Evolutionary conservation across 176 grass and related monocot genomes (phyloP), one percentile per base, ranked within the genome.

Genomic region (Guadua angustifolia): DNA sequence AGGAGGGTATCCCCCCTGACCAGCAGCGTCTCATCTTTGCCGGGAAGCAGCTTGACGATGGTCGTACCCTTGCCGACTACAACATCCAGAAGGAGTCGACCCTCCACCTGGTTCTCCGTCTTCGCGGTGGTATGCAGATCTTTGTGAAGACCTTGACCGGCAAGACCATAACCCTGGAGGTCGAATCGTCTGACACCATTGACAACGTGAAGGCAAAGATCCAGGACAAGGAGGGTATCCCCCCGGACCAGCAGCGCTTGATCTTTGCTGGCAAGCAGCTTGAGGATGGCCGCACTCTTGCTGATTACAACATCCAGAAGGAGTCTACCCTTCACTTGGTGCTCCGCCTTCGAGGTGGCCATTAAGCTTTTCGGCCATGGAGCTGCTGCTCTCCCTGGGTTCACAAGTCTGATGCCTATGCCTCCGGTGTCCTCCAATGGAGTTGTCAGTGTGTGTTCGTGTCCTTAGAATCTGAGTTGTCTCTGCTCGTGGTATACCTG

Each of bases 1-100:
- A 97, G 87, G 94, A 97, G 82, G 94, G 94, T 2, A 97, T 97
- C 1, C 94, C 94, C 0, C 94, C 94, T 0, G 84, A 97, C 79
- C 89, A 96, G 91, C 91, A 93, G 77, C 43, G 91, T 2, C 68
- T 96, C 7, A 96, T 96, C 55, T 96, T 96, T 0, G 91, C 94
- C 0, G 94, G 91, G 3, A 96, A 96, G 88, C 94, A 96, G 75
- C 77, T 96, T 0, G 94, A 96, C 61, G 94, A 96, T 0, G 94
- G 91, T 0, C 86, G 94, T 3, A 95, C 94, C 11, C 74, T 95
- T 0, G 94, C 94, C 0, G 91, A 95, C 43, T 95, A 93, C 68
- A 93, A 93, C 51, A 95, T 95, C 4, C 90, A 95, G 80, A 92
- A 95, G 85, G 93, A 95, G 15, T 95, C 90, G 0, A 95, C 94